Base-by-base conservation (phyloP, 345 rosid genomes). In the Capsella bursapastoris region DNA sequence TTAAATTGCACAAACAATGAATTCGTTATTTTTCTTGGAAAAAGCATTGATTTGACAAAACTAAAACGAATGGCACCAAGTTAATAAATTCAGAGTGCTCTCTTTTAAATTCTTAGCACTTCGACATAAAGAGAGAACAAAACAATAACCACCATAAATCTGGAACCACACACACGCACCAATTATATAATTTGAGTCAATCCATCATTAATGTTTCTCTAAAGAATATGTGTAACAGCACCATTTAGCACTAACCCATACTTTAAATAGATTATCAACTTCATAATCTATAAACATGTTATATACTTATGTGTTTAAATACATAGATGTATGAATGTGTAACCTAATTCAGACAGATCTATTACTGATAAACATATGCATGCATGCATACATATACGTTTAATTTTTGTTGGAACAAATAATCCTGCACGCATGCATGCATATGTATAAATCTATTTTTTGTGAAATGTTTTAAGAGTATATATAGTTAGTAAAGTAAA, bases 181-280 rank as follows among this genome's bases (percentile, higher is more conserved):
- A 64, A 44, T 43, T 22, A 18, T 41, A 53, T 41, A 73, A 64
- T 64, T 63, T 8, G 52, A 64, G 71, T 55, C 38, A 45, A 47
- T 56, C 40, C 65, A 55, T 64, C 71, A 15, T 16, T 1, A 38
- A 38, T 27, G 43, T 34, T 53, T 63, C 7, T 60, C 25, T 52
- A 1, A 61, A 18, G 57, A 57, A 45, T 57, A 44, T 71, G 70
- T 64, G n/a, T 43, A 53, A 61, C 64, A 63, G 28, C 76, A 41
- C 63, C 25, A n/a, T 72, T 61, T 63, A 43, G 76, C 70, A 72
- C 76, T 64, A 53, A 53, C 64, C 53, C 70, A 9, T 4, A 53
- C 70, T 64, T 22, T 43, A 60, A 57, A 51, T 37, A 51, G 22
- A 49, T 18, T 57, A 57, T 69, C 68, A 50, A 50, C 29, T 35